These are phyloP conservation scores for Sonneratia caseolaris DNA, from an alignment of 345 rosid species.

Conservation along the genomic window DNA sequence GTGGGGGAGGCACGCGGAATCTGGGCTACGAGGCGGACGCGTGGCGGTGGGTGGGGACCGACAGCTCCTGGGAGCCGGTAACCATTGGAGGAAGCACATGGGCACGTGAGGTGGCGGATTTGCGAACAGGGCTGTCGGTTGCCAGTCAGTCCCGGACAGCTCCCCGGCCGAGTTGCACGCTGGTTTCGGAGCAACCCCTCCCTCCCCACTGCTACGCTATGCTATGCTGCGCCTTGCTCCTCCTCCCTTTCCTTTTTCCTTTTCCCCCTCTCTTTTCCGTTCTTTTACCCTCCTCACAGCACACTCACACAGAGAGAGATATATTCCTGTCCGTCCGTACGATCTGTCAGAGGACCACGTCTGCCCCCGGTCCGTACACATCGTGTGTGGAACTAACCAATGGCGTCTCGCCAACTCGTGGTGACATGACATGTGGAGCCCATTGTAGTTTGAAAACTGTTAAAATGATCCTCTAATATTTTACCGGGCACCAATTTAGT, in stretches of 20 bases:
- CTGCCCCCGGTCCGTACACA: not conserved
- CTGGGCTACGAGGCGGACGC: not conserved
- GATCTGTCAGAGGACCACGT: not conserved
- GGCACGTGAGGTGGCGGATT: not conserved
- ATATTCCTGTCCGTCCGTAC: not conserved
- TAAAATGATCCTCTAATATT: too few relatives aligned
- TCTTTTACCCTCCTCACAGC: too few relatives aligned
- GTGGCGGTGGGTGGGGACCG: not conserved
- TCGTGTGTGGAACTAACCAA: accelerated
- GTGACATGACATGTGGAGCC: not conserved
- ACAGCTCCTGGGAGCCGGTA: constrained; percentile 1
- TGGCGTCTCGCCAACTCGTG: not conserved
- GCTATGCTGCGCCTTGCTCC: not conserved
- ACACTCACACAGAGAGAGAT: too few relatives aligned
- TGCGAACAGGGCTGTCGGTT: constrained; percentile 11
- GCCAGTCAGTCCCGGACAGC: constrained; percentile 12
- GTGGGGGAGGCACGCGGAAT: not conserved
- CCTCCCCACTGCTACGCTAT: not conserved
- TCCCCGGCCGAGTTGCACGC: constrained; percentile 1
- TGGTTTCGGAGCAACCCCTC: not conserved
- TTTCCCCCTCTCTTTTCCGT: not conserved
- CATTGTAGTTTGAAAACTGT: too few relatives aligned
- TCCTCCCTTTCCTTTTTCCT: not conserved
- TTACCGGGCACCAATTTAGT: too few relatives aligned
- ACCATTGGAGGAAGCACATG: constrained; percentile 2